phyloP scores from a whole-genome alignment of 2,329 filamentous ascomycete species.

The Colletotrichum sidae region DNA sequence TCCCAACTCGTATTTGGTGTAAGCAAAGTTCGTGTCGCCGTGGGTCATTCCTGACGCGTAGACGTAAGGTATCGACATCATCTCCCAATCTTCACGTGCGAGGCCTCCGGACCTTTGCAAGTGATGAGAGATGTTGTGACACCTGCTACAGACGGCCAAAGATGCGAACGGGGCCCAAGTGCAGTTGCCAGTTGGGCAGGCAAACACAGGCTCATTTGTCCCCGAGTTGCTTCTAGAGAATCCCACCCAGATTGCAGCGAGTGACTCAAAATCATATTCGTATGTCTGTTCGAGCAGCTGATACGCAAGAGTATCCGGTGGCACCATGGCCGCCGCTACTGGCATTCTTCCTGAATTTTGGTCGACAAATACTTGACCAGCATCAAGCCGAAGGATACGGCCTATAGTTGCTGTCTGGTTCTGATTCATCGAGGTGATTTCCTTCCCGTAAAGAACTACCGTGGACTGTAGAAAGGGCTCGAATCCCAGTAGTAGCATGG shows the following conservation, averaged over 20 bases:
- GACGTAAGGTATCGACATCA: background rate
- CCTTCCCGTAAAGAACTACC: background rate
- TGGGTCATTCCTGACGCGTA: background rate
- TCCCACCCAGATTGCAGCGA: constrained; percentile 9
- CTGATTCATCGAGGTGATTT: background rate
- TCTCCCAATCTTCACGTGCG: background rate
- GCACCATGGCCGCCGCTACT: too few species aligned
- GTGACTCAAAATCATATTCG: constrained; percentile 1
- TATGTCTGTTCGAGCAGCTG: too few species aligned
- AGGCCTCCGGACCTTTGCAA: background rate
- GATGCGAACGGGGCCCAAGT: background rate
- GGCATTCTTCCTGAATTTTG: too few species aligned
- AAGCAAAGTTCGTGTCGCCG: background rate
- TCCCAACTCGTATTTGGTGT: background rate
- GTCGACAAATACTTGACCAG: background rate
- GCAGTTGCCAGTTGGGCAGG: background rate
- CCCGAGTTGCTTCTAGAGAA: background rate
- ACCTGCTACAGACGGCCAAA: background rate
- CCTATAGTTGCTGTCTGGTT: background rate
- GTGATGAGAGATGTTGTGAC: background rate
- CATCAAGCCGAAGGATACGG: background rate
- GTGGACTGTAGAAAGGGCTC: constrained; percentile 14
- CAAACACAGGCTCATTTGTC: background rate
- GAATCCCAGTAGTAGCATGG: background rate
- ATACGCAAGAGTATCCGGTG: too few species aligned